Base-by-base conservation (phyloP, 768 basidiomycete species). In the Sutorius australiensis region DNA sequence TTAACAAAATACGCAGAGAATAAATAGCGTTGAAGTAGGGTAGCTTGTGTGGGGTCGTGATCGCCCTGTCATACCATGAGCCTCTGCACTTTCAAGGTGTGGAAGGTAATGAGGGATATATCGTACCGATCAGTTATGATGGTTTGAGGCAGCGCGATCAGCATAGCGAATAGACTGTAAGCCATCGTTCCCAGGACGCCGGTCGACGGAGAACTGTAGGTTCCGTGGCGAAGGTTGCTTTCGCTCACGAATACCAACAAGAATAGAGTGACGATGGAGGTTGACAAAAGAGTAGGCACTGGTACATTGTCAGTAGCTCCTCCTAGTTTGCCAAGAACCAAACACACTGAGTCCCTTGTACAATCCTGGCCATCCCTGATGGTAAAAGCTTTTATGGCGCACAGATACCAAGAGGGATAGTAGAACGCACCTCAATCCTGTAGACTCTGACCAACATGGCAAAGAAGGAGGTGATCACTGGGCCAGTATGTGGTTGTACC, bases 31-130 rank as follows among this genome's bases (percentile, higher is more conserved):
- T 72, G 61, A 86, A 77, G 62, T 80, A 90, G 3, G 85, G 79
- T 32, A 94, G 73, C 64, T 78, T 83, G 68, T 88, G 82, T 0
- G 91, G 91, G 1, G 92, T 93, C 1, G 87, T 91, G 56, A 93
- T 87, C 2, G 92, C 79, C 38, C 91, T 93, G 57, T 19, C 47
- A 44, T 53, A 24, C 42, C 14, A 44, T 51, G 17, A 54, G 46
- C 48, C 9, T 31, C 27, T 39, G 38, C 52, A 24, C 17, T 31
- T 27, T 37, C 38, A 43, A 7, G 32, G 12, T 16, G 14, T 39
- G 31, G 14, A 33, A 27, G 12, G 10, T 13, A 9, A 21, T 3
- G 12, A 19, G 37, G 47, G 37, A 36, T 40, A 45, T 19, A 14
- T 43, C 80, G 41, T 67, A 89, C 90, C 89, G 77, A 65, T 89